phyloP scores from a whole-genome alignment of 306 rosid species.

The Mimosa bimucronata region DNA sequence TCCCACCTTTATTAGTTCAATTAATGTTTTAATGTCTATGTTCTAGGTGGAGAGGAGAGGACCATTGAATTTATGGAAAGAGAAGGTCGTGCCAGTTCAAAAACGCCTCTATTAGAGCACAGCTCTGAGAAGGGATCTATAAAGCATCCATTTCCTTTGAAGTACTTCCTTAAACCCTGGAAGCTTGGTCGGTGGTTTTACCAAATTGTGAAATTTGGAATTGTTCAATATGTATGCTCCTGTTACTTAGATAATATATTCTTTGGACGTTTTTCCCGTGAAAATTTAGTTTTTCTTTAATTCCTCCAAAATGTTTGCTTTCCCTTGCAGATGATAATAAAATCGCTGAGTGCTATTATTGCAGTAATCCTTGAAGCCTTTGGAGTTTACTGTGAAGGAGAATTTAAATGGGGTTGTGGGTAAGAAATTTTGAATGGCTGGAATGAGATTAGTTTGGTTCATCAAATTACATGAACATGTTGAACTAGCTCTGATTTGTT shows the following conservation, averaged over 20 bases:
- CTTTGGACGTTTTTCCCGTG: conserved; percentile 18
- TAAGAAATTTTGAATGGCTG: conserved; percentile 47
- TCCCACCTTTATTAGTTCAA: not conserved
- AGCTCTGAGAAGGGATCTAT: conserved; percentile 64
- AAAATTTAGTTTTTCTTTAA: conserved; percentile 30
- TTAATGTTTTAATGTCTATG: not conserved
- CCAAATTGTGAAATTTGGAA: conserved; percentile 92
- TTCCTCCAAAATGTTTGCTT: conserved; percentile 31
- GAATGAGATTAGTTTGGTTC: conserved; percentile 28
- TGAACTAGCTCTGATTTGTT: not conserved
- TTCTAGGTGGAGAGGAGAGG: conserved; percentile 90
- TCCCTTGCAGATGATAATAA: conserved; percentile 84
- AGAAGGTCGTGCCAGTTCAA: conserved; percentile 67
- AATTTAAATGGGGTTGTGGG: conserved; percentile 92
- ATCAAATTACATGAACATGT: conserved; percentile 17
- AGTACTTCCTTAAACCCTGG: conserved; percentile 84
- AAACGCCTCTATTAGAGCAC: conserved; percentile 71
- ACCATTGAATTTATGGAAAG: conserved; percentile 92
- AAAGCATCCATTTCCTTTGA: conserved; percentile 89
- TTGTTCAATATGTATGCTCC: conserved; percentile 95
- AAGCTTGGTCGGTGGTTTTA: conserved; percentile 82
- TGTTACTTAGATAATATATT: conserved; percentile 21
- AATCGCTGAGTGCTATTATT: conserved; percentile 74
- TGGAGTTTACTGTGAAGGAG: conserved; percentile 92
- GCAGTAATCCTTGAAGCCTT: conserved; percentile 95